These are phyloP conservation scores for Camellia lanceoleosa DNA, from an alignment of 148 eudicot species.

Conservation along the genomic window DNA sequence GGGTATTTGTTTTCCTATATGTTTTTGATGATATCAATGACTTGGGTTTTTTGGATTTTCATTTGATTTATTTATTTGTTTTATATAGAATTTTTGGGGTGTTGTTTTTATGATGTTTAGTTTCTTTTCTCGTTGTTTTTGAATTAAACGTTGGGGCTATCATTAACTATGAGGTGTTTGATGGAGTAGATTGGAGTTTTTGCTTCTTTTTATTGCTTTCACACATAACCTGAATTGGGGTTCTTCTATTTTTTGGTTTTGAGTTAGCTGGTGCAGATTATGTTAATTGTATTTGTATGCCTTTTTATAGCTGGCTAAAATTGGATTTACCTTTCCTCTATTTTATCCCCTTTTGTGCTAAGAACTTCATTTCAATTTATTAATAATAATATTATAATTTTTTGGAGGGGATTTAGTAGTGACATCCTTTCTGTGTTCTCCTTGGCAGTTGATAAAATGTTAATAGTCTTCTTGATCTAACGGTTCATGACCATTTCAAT, in stretches of 20 bases:
- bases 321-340: not conserved
- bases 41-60: too few relatives aligned
- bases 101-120: conserved; percentile 16
- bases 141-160: not conserved
- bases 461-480: too few relatives aligned
- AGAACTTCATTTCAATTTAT: too few relatives aligned
- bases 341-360: conserved; percentile 20
- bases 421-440: too few relatives aligned
- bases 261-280: not conserved
- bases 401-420: too few relatives aligned
- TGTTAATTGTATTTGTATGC: not conserved
- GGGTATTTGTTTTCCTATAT: too few relatives aligned
- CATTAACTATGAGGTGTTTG: not conserved
- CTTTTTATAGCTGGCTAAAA: too few relatives aligned
- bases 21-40: too few relatives aligned
- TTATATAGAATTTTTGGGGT: conserved; percentile 1
- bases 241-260: conserved; percentile 10
- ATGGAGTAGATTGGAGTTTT: conserved; percentile 4
- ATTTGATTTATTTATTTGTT: too few relatives aligned
- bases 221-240: conserved; percentile 23
- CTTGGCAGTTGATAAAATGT: conserved; percentile 9
- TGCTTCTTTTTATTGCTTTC: conserved; percentile 7
- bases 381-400: too few relatives aligned
- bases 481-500: too few relatives aligned
- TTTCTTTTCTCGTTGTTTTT: not conserved